Percentiles rank a stretch among this genome's conserved stretches.
These are phyloP conservation scores for Dentipellis sp. DNA, from an alignment of 768 basidiomycete species.

Conservation along the genomic window DNA sequence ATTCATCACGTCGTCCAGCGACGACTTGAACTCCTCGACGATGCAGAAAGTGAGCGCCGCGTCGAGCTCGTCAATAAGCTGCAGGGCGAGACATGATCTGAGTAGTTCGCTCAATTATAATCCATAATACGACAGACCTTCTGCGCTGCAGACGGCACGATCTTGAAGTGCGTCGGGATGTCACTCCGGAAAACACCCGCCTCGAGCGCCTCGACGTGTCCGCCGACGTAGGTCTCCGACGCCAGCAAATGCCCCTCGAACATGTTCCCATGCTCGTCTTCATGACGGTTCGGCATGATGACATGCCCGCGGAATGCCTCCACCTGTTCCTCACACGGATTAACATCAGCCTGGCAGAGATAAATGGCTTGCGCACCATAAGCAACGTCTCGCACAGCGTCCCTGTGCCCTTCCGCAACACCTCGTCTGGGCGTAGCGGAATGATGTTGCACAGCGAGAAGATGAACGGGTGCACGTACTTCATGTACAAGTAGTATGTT, in stretches of 20 bases:
- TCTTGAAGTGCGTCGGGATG: constrained; percentile 90
- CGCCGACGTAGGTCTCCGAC: constrained; percentile 97
- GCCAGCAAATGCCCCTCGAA: constrained; percentile 95
- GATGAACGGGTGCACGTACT: constrained; percentile 99
- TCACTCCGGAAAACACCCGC: constrained; percentile 98
- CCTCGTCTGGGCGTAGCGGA: constrained; percentile 93
- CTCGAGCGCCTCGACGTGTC: constrained; percentile 96
- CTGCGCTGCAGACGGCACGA: constrained; percentile 80
- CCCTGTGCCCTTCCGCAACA: constrained; percentile 90
- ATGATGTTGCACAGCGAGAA: constrained; percentile 99
- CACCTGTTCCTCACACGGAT: constrained; percentile 43
- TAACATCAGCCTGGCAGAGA: background rate
- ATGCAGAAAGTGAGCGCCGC: constrained; percentile 86
- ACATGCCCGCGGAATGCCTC: constrained; percentile 88
- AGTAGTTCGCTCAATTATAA: background rate
- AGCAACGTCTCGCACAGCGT: constrained; percentile 96
- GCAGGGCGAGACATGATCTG: constrained; percentile 3
- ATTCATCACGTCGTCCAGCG: constrained; percentile 81
- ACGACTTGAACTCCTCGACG: constrained; percentile 70
- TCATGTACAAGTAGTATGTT: constrained; percentile 99
- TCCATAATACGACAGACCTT: constrained; percentile 36
- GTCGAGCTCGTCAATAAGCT: constrained; percentile 94
- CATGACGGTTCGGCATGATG: constrained; percentile 97
- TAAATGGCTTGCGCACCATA: constrained; percentile 57
- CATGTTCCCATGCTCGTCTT: constrained; percentile 86